Base-by-base conservation (phyloP, 768 basidiomycete genomes). In the Neoboletus subvelutipes region DNA sequence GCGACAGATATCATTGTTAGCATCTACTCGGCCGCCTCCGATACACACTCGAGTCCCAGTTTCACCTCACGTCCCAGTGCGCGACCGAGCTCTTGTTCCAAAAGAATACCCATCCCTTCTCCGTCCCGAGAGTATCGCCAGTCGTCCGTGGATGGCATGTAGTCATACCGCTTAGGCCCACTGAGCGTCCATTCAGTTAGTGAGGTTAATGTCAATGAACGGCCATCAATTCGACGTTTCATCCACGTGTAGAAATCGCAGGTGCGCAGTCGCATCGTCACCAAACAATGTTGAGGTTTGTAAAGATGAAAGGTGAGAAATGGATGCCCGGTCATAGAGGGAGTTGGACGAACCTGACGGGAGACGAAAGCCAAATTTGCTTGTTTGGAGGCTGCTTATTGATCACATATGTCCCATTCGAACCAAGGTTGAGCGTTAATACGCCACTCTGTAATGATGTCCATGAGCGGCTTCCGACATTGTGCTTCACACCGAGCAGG, bases 361-460 rank as follows among this genome's bases (percentile, higher is more conserved):
- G 94, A 10, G 90, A 93, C 5, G 92, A 94, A 20, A 97, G 78
- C 94, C 94, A 97, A 63, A 97, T 96, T 69, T 97, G 94, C 75
- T 93, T 93, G 70, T 97, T 97, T 7, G 94, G 94, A 12, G 94
- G 94, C 69, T 97, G 94, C 77, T 96, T 97, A 75, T 97, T 97
- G 74, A 97, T 87, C 29, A 96, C 94, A 74, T 96, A 97, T 12
- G 90, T 96, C 15, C 92, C 93, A 54, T 85, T 76, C 40, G 79
- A 75, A 31, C 87, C 93, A 17, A 95, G 78, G 48, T 77, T 78
- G 43, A 96, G 81, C 1, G 94, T 97, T 34, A 97, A 71, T 31
- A 97, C 94, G n/a, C 94, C 94, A 65, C 88, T 86, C 94, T 96
- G 70, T 33, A 28, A 57, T 26, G 42, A 57, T 57, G 28, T 37